Evolutionary conservation across 2,329 filamentous ascomycete genomes (phyloP), one percentile per base, ranked within the genome.

Genomic region (Lasiodiplodia hormozganensis): DNA sequence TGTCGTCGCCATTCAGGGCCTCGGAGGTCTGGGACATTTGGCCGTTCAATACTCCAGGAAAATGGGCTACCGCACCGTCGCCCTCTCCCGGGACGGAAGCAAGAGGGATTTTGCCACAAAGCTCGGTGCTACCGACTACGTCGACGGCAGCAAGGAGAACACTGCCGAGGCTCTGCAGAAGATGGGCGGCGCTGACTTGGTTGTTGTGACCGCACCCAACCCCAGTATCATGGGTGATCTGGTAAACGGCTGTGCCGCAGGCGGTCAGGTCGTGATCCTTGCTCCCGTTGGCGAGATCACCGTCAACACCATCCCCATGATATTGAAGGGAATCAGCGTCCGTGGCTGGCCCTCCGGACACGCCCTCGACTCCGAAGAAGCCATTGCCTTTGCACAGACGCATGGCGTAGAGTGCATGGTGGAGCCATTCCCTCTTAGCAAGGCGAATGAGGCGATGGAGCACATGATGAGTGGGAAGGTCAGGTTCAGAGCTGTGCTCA

Each of bases 161-260:
- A 78, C 83, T 0, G 81, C 77, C 1, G 78, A 80, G 57, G 83
- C 83, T 68, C 81, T 91, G 40, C 79, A 80, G 77, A 84, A 84
- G 71, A 78, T 91, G 23, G 89, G 89, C 18, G 89, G 89, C 31
- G 90, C 89, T 0, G 82, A 83, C 3, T 77, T 90, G 64, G 86
- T 92, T 68, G 83, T 91, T 4, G 82, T 87, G 49, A 92, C 89
- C 3, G 89, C 88, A 3, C 89, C 89, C 6, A 88, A 87, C 73
- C 82, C 87, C 0, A 79, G 85, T 66, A 79, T 85, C 38, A 85
- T 92, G 62, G 74, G 81, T 1, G 82, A 83, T 4, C 74, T 92
- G 34, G 77, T 89, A 1, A 80, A 76, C 2, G 90, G 86, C 2
- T 81, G 90, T 8, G 85, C 80, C 4, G 73, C 84, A 0, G 77